Percentiles rank a stretch among this genome's conserved stretches.
phyloP scores from a whole-genome alignment of 768 basidiomycete species.

The Termitomyces sp. region DNA sequence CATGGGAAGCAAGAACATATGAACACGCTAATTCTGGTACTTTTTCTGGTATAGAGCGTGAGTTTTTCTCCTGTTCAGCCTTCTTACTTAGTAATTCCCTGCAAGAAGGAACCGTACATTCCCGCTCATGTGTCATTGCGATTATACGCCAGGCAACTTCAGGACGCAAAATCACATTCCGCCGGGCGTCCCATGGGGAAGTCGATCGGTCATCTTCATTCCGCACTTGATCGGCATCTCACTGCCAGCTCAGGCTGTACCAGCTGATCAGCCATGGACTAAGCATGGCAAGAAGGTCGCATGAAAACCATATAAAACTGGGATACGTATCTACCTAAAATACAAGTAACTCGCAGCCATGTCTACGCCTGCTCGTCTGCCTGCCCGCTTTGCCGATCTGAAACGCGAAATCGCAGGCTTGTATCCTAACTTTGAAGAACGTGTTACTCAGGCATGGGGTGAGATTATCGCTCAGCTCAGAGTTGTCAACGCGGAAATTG shows the following conservation, averaged over 20 bases:
- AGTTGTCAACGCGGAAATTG: slow-evolving; percentile 42
- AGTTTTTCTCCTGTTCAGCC: not conserved
- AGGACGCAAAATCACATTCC: not conserved
- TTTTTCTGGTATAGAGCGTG: not conserved
- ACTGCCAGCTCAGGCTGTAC: no score
- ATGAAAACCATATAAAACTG: not conserved
- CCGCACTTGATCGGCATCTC: not conserved
- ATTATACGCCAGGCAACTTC: not conserved
- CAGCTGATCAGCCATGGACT: not conserved
- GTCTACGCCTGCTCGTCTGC: slow-evolving; percentile 23
- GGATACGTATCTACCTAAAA: not conserved
- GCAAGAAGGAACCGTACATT: not conserved
- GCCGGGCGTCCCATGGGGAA: not conserved
- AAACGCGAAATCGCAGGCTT: slow-evolving; percentile 55
- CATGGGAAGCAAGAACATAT: not conserved
- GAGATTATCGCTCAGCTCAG: slow-evolving; percentile 56
- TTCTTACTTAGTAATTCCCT: not conserved
- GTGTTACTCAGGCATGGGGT: slow-evolving; percentile 53
- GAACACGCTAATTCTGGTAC: not conserved
- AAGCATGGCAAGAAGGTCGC: not conserved
- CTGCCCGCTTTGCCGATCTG: slow-evolving; percentile 54
- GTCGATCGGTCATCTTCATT: not conserved
- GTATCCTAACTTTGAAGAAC: slow-evolving; percentile 51
- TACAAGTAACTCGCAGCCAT: slow-evolving; percentile 2
- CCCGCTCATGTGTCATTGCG: not conserved